These are phyloP conservation scores for Dactylellina leptospora DNA, from an alignment of 2,329 filamentous ascomycete genomes.

Conservation along the genomic window DNA sequence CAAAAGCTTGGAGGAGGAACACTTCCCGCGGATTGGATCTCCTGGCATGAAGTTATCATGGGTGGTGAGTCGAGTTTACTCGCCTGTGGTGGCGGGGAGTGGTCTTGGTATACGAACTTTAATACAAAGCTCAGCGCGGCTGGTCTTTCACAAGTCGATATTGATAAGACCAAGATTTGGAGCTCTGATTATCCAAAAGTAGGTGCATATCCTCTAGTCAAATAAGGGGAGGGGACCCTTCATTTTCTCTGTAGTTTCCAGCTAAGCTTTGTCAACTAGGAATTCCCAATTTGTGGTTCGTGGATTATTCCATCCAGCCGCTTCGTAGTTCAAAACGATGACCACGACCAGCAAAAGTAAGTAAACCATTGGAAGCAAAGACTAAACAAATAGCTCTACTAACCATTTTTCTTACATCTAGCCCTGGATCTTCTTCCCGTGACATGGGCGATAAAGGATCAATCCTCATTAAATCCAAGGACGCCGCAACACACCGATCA, in stretches of 20 bases:
- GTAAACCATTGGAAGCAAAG: background rate
- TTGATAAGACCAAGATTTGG: slow-evolving; percentile 58
- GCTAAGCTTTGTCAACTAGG: slow-evolving; percentile 17
- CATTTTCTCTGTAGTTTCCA: slow-evolving; percentile 23
- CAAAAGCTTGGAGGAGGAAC: slow-evolving; percentile 57
- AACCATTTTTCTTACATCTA: slow-evolving; percentile 2
- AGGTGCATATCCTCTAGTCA: too few species aligned
- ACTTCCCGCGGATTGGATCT: slow-evolving; percentile 57
- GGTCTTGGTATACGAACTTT: slow-evolving; percentile 59
- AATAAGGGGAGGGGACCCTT: background rate
- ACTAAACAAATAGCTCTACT: background rate
- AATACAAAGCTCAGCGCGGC: slow-evolving; percentile 54
- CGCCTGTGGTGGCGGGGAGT: slow-evolving; percentile 57
- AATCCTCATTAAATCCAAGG: slow-evolving; percentile 58
- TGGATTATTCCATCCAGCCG: slow-evolving; percentile 57
- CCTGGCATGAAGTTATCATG: slow-evolving; percentile 58
- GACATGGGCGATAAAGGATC: slow-evolving; percentile 58
- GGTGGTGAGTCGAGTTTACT: slow-evolving; percentile 57
- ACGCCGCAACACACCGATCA: slow-evolving; percentile 56
- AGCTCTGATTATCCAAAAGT: slow-evolving; percentile 55
- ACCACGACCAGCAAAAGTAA: slow-evolving; percentile 58
- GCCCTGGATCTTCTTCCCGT: slow-evolving; percentile 56
- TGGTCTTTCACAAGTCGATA: slow-evolving; percentile 55
- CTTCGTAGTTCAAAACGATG: slow-evolving; percentile 59
- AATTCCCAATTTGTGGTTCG: slow-evolving; percentile 53